Conservation (phyloP, 1,284 basidiomycete species). For the Boletus sp. region DNA sequence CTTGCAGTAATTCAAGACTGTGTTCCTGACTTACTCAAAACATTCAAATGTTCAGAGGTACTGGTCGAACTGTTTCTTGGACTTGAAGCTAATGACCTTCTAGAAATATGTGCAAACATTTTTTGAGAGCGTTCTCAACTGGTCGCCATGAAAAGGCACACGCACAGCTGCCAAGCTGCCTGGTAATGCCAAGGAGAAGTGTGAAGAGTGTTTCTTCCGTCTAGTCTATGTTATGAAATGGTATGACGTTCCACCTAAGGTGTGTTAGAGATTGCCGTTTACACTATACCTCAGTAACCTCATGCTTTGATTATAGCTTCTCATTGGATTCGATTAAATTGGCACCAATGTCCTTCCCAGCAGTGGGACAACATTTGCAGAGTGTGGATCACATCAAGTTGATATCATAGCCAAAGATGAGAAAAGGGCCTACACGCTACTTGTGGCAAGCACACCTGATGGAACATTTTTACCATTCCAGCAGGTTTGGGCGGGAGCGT, state of each 20-base stretch:
- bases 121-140: neutral
- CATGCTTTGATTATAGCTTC: slow-evolving; percentile 11
- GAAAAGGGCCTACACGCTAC: slow-evolving; percentile 37
- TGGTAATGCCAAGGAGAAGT: neutral
- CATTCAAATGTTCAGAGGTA: neutral
- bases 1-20: neutral
- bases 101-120: neutral
- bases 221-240: neutral
- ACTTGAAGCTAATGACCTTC: neutral
- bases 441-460: slow-evolving; percentile 29
- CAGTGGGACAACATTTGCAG: slow-evolving; percentile 26
- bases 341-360: slow-evolving; percentile 26
- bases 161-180: neutral
- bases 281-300: neutral
- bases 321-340: slow-evolving; percentile 33
- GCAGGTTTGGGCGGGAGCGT: slow-evolving; percentile 33
- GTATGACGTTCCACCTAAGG: neutral
- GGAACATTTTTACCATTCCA: slow-evolving; percentile 39
- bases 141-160: neutral
- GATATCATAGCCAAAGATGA: slow-evolving; percentile 34
- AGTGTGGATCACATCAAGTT: slow-evolving; percentile 32
- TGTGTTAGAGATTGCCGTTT: neutral
- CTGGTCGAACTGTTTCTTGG: neutral
- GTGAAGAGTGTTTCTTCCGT: neutral
- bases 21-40: neutral